phyloP scores from a whole-genome alignment of 2,329 filamentous ascomycete species.

The Immersiporthe knoxdaviesiana region DNA sequence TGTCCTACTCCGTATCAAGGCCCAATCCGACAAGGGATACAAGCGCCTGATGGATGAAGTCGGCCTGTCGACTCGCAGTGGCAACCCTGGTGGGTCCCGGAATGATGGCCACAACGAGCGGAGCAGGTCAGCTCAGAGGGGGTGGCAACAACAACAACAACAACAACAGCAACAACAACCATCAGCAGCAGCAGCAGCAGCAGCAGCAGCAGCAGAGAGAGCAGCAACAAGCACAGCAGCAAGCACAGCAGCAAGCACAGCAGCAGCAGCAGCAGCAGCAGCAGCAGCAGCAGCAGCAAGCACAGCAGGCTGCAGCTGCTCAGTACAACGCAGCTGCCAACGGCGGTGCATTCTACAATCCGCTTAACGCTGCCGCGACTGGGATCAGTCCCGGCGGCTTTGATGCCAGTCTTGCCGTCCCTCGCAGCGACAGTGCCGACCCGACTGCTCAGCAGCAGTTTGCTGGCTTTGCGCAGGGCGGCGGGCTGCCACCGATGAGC shows the following conservation, averaged over 20 bases:
- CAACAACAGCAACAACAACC: constrained; percentile 49
- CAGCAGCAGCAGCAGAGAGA: constrained; percentile 41
- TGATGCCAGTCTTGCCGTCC: constrained; percentile 56
- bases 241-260: constrained; percentile 33
- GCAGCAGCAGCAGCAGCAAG: constrained; percentile 30
- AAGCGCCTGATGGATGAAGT: constrained; percentile 99
- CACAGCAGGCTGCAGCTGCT: constrained; percentile 34
- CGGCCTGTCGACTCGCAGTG: constrained; percentile 73
- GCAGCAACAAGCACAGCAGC: constrained; percentile 39
- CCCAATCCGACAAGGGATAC: constrained; percentile 92
- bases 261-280: constrained; percentile 33
- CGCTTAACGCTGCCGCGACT: constrained; percentile 47
- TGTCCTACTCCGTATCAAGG: constrained; percentile 87
- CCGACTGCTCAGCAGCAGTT: constrained; percentile 52
- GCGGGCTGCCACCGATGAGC: constrained; percentile 53
- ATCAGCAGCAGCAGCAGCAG: constrained; percentile 43
- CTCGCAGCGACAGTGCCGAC: constrained; percentile 58
- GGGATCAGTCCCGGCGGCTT: constrained; percentile 43
- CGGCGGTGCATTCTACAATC: constrained; percentile 56
- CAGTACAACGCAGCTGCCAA: constrained; percentile 45
- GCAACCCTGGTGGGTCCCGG: constrained; percentile 46
- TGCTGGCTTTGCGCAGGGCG: constrained; percentile 51
- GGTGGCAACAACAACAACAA: constrained; percentile 52
- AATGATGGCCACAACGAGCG: constrained; percentile 55
- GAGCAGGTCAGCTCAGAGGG: constrained; percentile 60